These are phyloP conservation scores for Clavaria fumosa DNA, from an alignment of 768 basidiomycete species.

Conservation along the genomic window DNA sequence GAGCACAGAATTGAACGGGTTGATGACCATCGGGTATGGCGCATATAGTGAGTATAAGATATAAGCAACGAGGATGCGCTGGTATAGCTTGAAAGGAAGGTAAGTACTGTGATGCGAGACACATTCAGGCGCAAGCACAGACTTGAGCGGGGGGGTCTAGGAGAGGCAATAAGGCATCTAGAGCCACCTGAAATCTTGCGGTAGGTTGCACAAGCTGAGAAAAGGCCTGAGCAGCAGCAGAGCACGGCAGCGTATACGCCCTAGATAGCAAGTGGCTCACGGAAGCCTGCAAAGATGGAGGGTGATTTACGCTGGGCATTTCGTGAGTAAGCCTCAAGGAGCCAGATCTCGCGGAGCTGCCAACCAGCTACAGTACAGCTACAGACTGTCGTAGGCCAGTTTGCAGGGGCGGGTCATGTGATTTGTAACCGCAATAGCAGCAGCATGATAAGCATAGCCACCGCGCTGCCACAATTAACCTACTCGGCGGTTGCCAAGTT, in stretches of 20 bases:
- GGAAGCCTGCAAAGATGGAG: slow-evolving; percentile 36
- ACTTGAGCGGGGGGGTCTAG: slow-evolving; percentile 48
- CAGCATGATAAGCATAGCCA: too few species aligned
- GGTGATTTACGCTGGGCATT: too few species aligned
- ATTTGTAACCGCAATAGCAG: too few species aligned
- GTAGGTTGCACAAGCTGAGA: slow-evolving; percentile 59
- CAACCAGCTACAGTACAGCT: too few species aligned
- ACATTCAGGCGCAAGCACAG: slow-evolving; percentile 8
- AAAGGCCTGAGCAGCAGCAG: slow-evolving; percentile 62
- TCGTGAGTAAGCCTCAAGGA: too few species aligned
- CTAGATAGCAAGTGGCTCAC: slow-evolving; percentile 51
- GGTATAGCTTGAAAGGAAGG: slow-evolving; percentile 34
- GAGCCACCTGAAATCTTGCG: slow-evolving; percentile 69
- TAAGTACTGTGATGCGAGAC: background rate
- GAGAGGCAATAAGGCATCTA: slow-evolving; percentile 66
- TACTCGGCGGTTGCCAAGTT: too few species aligned
- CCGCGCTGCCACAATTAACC: too few species aligned
- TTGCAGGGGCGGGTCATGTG: too few species aligned
- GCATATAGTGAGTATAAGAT: slow-evolving; percentile 70
- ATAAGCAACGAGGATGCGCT: slow-evolving; percentile 65
- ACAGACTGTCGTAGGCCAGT: too few species aligned
- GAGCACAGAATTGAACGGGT: slow-evolving; percentile 67
- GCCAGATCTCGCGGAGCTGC: too few species aligned
- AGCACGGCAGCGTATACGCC: slow-evolving; percentile 59
- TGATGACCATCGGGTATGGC: slow-evolving; percentile 63